Evolutionary conservation across 345 rosid species (phyloP).

Genomic region (Hirschfeldia incana): DNA sequence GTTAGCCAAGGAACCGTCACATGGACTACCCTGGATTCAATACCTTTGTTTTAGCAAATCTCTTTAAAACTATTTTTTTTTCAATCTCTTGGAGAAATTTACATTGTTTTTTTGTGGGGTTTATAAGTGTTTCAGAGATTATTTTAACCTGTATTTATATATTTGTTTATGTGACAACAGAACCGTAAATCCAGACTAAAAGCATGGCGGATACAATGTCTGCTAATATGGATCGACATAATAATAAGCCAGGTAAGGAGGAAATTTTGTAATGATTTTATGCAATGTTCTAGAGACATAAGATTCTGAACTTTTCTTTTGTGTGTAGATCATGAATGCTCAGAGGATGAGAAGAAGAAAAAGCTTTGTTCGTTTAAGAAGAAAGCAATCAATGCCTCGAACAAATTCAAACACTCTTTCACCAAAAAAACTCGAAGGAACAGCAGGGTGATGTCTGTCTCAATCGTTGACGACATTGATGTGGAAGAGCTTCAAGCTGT

Average conservation of each 20-base stretch:
- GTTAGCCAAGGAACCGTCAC: conserved; percentile 26
- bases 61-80: background rate
- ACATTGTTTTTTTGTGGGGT: background rate
- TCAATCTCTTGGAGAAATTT: background rate
- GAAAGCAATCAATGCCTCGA: conserved; percentile 78
- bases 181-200: conserved; percentile 12
- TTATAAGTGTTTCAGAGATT: conserved; percentile 4
- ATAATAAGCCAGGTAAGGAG: conserved; percentile 47
- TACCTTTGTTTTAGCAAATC: background rate
- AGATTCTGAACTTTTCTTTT: background rate
- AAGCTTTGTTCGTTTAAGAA: conserved; percentile 74
- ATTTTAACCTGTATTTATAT: background rate
- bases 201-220: conserved; percentile 54
- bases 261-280: background rate
- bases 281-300: background rate
- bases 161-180: conserved; percentile 34
- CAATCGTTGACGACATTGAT: conserved; percentile 60
- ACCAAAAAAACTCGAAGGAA: conserved; percentile 61
- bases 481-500: conserved; percentile 82
- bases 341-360: conserved; percentile 74
- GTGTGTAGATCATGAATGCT: conserved; percentile 42
- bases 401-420: conserved; percentile 72
- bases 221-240: conserved; percentile 46
- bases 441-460: conserved; percentile 69
- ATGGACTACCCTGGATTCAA: conserved; percentile 3